These are phyloP conservation scores for Cyclocybe cylindracea DNA, from an alignment of 768 basidiomycete species.

Conservation along the genomic window DNA sequence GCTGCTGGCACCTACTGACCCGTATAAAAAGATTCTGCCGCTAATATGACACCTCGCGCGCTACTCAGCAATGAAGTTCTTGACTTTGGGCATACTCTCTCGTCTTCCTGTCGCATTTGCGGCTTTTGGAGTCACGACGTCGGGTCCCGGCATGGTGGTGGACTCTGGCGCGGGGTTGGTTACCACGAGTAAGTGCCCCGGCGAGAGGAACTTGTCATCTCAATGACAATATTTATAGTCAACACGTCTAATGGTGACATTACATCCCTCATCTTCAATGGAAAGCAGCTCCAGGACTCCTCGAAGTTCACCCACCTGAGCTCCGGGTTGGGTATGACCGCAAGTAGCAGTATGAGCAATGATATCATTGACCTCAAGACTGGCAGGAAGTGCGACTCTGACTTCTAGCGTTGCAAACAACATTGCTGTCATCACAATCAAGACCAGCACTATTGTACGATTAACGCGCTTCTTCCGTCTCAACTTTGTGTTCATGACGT, in stretches of 20 bases:
- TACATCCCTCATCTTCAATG: slow-evolving; percentile 45
- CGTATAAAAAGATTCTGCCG: too few relatives aligned
- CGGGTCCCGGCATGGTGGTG: slow-evolving; percentile 38
- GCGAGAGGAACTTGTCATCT: not conserved
- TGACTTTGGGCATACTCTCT: slow-evolving; percentile 22
- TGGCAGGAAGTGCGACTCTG: slow-evolving; percentile 39
- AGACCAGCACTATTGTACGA: slow-evolving; percentile 43
- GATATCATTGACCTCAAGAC: not conserved
- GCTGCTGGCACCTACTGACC: too few relatives aligned
- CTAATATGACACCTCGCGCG: too few relatives aligned
- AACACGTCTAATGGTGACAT: slow-evolving; percentile 46
- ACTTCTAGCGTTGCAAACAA: slow-evolving; percentile 40
- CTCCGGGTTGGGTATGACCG: slow-evolving; percentile 40
- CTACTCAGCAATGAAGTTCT: slow-evolving; percentile 18
- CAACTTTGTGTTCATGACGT: not conserved
- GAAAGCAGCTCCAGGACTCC: slow-evolving; percentile 45
- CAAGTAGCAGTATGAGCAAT: not conserved
- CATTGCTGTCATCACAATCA: slow-evolving; percentile 42
- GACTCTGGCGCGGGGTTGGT: slow-evolving; percentile 48
- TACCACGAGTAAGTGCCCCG: slow-evolving; percentile 36
- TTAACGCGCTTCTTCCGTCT: not conserved
- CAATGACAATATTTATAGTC: slow-evolving; percentile 23
- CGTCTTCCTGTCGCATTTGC: slow-evolving; percentile 37
- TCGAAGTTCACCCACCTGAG: slow-evolving; percentile 47
- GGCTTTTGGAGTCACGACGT: slow-evolving; percentile 47